These are phyloP conservation scores for Aegilops speltoides DNA, from an alignment of 176 grass and related monocot genomes.

Conservation along the genomic window DNA sequence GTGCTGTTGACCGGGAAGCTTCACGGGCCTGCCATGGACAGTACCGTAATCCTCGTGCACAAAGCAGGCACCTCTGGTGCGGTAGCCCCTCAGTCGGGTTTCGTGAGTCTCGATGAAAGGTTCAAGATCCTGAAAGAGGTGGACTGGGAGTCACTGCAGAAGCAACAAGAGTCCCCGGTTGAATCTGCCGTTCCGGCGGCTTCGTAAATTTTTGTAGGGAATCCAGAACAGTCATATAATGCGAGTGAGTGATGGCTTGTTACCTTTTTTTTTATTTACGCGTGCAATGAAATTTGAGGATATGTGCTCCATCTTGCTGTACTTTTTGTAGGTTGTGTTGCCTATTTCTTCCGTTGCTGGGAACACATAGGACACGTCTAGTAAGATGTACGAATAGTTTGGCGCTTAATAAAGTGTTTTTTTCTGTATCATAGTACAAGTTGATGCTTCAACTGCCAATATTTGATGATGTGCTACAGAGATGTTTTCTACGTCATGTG, in stretches of 20 bases:
- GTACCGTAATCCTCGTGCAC: conserved; percentile 66
- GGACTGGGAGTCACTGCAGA: conserved; percentile 62
- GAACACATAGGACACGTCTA: background rate
- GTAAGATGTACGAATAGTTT: background rate
- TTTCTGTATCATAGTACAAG: background rate
- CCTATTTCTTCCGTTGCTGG: background rate
- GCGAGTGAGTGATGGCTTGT: background rate
- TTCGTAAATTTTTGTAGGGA: conserved; percentile 19
- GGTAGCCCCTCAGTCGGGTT: conserved; percentile 51
- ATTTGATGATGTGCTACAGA: background rate
- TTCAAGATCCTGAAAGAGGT: conserved; percentile 75
- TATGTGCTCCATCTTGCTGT: background rate
- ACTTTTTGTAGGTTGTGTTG: background rate
- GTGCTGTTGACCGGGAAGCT: conserved; percentile 84
- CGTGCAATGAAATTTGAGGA: background rate
- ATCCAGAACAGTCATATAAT: background rate
- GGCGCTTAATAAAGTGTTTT: background rate
- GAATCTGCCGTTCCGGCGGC: conserved; percentile 39
- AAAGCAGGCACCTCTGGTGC: conserved; percentile 65
- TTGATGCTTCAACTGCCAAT: background rate
- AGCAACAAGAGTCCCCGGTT: conserved; percentile 40
- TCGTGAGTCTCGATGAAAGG: conserved; percentile 70
- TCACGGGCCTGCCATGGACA: conserved; percentile 84
- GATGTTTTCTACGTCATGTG: background rate
- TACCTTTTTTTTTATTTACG: background rate